Evolutionary conservation across 371 early-diverging fungal species (phyloP).

Genomic region (Mucor ambiguus): DNA sequence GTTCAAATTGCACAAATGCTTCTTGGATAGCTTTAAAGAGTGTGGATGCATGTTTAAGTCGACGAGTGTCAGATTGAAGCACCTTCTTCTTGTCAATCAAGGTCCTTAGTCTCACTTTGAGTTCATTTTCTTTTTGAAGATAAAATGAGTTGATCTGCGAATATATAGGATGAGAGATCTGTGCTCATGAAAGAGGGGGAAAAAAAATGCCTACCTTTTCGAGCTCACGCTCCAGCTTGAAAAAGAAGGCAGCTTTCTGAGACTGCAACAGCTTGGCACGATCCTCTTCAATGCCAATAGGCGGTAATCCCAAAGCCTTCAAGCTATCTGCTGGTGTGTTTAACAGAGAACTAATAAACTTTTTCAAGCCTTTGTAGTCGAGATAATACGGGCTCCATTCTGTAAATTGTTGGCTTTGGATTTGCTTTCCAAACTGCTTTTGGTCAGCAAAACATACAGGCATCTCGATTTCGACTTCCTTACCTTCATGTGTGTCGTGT

Average conservation of each 20-base stretch:
- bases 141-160: conserved; percentile 81
- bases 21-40: conserved; percentile 76
- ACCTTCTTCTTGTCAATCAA: conserved; percentile 83
- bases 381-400: conserved; percentile 94
- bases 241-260: conserved; percentile 83
- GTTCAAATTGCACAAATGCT: conserved; percentile 88
- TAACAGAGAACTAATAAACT: conserved; percentile 84
- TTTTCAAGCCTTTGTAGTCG: conserved; percentile 94
- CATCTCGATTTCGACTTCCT: background rate
- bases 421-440: conserved; percentile 93
- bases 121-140: conserved; percentile 77
- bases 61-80: conserved; percentile 57
- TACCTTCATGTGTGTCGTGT: conserved; percentile 1
- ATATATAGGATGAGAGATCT: conserved; percentile 7
- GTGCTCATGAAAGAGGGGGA: background rate
- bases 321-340: conserved; percentile 36
- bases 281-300: conserved; percentile 55
- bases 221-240: conserved; percentile 81
- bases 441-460: background rate
- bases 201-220: conserved; percentile 60
- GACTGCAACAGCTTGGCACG: conserved; percentile 62
- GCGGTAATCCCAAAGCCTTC: conserved; percentile 32
- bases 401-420: conserved; percentile 85
- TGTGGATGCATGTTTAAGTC: conserved; percentile 59
- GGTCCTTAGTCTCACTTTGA: conserved; percentile 76